Conservation (phyloP, 345 rosid species). For the Ceriops decandra region DNA sequence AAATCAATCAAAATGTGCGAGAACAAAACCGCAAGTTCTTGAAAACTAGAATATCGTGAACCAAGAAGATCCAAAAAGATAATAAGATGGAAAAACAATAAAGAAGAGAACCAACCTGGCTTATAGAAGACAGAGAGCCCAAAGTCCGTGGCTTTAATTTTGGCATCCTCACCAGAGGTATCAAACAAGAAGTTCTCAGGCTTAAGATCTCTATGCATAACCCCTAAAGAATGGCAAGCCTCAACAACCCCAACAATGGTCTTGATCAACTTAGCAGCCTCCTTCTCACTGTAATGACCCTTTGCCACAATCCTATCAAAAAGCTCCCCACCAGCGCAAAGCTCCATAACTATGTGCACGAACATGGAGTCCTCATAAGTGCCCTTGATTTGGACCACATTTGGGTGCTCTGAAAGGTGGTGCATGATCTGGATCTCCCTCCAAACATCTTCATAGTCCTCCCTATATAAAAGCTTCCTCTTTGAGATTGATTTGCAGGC, state of each 20-base stretch:
- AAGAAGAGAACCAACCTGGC: slow-evolving; percentile 53
- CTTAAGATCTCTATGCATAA: slow-evolving; percentile 95
- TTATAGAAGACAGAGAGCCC: slow-evolving; percentile 90
- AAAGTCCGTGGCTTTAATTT: slow-evolving; percentile 85
- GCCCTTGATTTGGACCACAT: slow-evolving; percentile 70
- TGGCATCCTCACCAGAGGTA: slow-evolving; percentile 60
- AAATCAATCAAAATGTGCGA: not conserved
- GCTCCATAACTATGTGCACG: slow-evolving; percentile 95
- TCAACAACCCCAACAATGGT: slow-evolving; percentile 87
- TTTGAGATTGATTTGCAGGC: slow-evolving; percentile 87
- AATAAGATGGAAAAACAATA: too few species aligned
- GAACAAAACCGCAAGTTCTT: too few species aligned
- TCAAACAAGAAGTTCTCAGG: slow-evolving; percentile 98
- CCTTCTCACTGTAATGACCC: slow-evolving; percentile 90
- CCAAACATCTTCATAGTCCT: slow-evolving; percentile 75
- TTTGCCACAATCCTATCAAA: slow-evolving; percentile 88
- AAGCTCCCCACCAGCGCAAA: slow-evolving; percentile 93
- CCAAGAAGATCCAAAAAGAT: too few species aligned
- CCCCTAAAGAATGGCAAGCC: slow-evolving; percentile 94
- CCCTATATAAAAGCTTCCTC: slow-evolving; percentile 61
- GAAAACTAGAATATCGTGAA: too few species aligned
- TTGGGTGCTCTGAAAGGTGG: slow-evolving; percentile 58
- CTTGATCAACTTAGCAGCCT: slow-evolving; percentile 80
- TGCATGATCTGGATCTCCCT: slow-evolving; percentile 92
- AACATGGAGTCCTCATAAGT: slow-evolving; percentile 88